Evolutionary conservation across 2,329 filamentous ascomycete species (phyloP), one percentile per base, ranked within the genome.

Genomic region (Fulvia fulva): DNA sequence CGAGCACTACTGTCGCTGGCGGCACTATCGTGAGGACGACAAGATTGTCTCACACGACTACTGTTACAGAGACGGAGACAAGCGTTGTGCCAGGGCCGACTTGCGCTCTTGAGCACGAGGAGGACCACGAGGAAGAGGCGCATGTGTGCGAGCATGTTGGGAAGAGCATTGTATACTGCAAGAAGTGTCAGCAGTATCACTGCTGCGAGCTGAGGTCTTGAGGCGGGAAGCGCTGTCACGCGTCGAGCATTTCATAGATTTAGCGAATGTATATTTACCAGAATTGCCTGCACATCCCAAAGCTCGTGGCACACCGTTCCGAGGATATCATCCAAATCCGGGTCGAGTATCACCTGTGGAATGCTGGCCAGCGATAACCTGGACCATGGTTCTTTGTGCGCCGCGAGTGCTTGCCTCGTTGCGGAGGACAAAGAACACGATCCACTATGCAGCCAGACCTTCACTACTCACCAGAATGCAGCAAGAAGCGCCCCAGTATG

Each of bases 351-450:
- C n/a, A 30, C 25, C 19, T 32, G 26, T 50, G 59, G 62, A 64
- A 64, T 64, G 62, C 56, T 60, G 62, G 60, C 41, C 54, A 55
- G 55, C 58, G 47, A 43, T 21, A n/a, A 25, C 14, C 50, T n/a
- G 19, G 21, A 37, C 44, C 23, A 25, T 25, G 25, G 21, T 47
- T 11, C 60, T 64, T 64, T 64, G 62, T 59, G 30, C 26, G 19
- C 16, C 49, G 50, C 61, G 55, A 63, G 53, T 58, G 23, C 56
- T 53, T 63, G 59, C 61, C 59, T 21, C 23, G 22, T 43, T 7
- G 22, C 30, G 26, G 30, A 30, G 51, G 37, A 60, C 55, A 60
- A 60, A 60, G 52, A 25, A 47, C 43, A 23, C 25, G 26, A 9
- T 32, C 12, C 47, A 47, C 21, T 22, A 22, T 12, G 47, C 25